Evolutionary conservation across 345 rosid species (phyloP), one percentile per base, ranked within the genome.

Genomic region (Mercurialis annua): DNA sequence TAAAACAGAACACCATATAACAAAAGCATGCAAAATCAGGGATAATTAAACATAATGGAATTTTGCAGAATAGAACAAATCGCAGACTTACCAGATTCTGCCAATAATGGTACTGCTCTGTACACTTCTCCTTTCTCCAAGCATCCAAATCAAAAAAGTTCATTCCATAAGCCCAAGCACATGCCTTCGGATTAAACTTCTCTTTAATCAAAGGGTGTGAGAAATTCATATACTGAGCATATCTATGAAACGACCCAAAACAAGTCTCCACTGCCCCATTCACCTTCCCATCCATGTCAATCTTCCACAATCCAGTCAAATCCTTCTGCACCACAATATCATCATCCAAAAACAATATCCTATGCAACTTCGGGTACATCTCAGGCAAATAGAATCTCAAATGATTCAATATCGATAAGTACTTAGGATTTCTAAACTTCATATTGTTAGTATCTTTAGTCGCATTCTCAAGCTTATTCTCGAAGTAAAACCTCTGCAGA

Each of bases 131-230:
- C 78, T 84, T 86, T 62, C 99, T 87, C 99, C 99, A 94, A 73
- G 97, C 96, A 87, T 91, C 97, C 78, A 91, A 82, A 79, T 94
- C 99, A 51, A 94, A 94, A 86, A 94, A 94, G 79, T 94, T 94
- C 99, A 94, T 94, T 64, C 97, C 99, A 78, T 91, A 91, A 5
- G 95, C 99, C 97, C 99, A 94, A 0, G 97, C 97, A 27, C 99
- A 94, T 0, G 99, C 95, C 84, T 94, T 94, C 5, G 99, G 99
- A 56, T 91, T 85, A 78, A 94, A 94, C 84, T 87, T 94, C 78
- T 83, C 92, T 72, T 86, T 91, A 34, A 94, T 94, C 81, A 94
- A 74, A 59, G 99, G 97, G 74, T 94, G 96, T 0, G 99, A 94
- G 84, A 94, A 91, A 64, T 94, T 94, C 97, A 94, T 94, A 69